Conservation (phyloP, 495 filamentous ascomycete genomes). For the Trichoderma asperelloides region DNA sequence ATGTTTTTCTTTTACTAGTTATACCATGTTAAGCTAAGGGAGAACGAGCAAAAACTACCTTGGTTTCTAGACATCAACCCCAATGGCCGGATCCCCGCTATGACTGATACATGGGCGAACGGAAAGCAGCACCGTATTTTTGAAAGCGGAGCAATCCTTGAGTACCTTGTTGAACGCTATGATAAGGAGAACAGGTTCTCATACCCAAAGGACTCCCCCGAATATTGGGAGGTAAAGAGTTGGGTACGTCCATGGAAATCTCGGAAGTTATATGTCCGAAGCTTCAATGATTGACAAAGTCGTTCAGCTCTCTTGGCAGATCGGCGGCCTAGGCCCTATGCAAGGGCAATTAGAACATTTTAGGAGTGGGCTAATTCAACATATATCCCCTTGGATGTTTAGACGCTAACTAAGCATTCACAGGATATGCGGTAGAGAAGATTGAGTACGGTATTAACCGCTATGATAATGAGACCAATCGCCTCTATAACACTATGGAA, state of each 20-base stretch:
- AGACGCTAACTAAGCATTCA: background rate
- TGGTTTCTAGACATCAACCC: slow-evolving; percentile 93
- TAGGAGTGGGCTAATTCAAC: slow-evolving; percentile 31
- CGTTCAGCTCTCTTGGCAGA: slow-evolving; percentile 37
- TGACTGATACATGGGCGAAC: slow-evolving; percentile 68
- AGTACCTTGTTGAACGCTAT: slow-evolving; percentile 74
- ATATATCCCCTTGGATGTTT: background rate
- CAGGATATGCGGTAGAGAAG: slow-evolving; percentile 71
- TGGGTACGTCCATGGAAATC: slow-evolving; percentile 45
- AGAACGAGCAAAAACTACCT: slow-evolving; percentile 64
- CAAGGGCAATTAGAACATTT: slow-evolving; percentile 91
- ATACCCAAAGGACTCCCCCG: slow-evolving; percentile 63
- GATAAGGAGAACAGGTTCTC: slow-evolving; percentile 77
- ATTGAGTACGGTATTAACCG: slow-evolving; percentile 79
- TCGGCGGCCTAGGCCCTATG: slow-evolving; percentile 82
- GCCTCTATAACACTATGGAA: slow-evolving; percentile 75
- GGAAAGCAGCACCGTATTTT: slow-evolving; percentile 69
- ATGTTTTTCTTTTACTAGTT: background rate
- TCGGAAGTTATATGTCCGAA: background rate
- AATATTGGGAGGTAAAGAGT: slow-evolving; percentile 69
- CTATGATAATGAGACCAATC: slow-evolving; percentile 71
- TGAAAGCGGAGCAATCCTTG: slow-evolving; percentile 77
- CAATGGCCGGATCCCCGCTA: slow-evolving; percentile 85
- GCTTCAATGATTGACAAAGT: background rate
- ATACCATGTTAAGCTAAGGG: slow-evolving; percentile 57